Evolutionary conservation across 768 basidiomycete species (phyloP).

Genomic region (Phlebiopsis gigantea): DNA sequence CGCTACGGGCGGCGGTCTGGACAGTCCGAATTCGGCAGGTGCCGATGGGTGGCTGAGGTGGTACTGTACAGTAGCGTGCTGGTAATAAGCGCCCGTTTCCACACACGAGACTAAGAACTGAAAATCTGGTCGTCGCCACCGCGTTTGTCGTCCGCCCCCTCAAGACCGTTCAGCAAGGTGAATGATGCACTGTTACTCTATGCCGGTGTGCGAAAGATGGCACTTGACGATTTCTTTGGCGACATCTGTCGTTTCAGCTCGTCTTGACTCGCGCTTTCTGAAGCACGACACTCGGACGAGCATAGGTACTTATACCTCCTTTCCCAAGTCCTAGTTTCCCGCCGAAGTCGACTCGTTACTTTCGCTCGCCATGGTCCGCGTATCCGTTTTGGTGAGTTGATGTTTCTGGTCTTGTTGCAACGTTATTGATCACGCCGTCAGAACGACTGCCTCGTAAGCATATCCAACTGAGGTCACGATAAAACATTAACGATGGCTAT

Average conservation of each 20-base stretch:
- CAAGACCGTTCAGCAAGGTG: slow-evolving; percentile 38
- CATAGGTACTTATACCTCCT: slow-evolving; percentile 30
- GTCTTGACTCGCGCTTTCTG: slow-evolving; percentile 75
- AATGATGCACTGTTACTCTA: slow-evolving; percentile 28
- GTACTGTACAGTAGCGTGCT: slow-evolving; percentile 29
- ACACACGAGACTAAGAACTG: not conserved
- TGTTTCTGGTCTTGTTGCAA: not conserved
- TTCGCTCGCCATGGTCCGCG: slow-evolving; percentile 69
- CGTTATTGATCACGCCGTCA: slow-evolving; percentile 12
- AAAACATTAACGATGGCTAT: not conserved
- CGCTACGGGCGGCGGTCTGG: slow-evolving; percentile 16
- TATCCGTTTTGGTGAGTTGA: slow-evolving; percentile 68
- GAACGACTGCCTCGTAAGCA: slow-evolving; percentile 57
- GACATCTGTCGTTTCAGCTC: slow-evolving; percentile 21
- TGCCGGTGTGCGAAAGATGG: slow-evolving; percentile 12
- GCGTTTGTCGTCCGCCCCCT: slow-evolving; percentile 15
- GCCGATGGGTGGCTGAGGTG: slow-evolving; percentile 26
- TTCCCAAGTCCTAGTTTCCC: slow-evolving; percentile 29
- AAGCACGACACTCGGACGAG: slow-evolving; percentile 85
- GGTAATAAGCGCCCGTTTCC: slow-evolving; percentile 16
- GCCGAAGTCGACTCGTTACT: slow-evolving; percentile 12
- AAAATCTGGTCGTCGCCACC: slow-evolving; percentile 12
- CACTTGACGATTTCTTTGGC: slow-evolving; percentile 19
- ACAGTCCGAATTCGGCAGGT: slow-evolving; percentile 18
- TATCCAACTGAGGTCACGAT: not conserved